phyloP scores from a whole-genome alignment of 2,329 filamentous ascomycete genomes.

The Pestalotiopsis sp. region DNA sequence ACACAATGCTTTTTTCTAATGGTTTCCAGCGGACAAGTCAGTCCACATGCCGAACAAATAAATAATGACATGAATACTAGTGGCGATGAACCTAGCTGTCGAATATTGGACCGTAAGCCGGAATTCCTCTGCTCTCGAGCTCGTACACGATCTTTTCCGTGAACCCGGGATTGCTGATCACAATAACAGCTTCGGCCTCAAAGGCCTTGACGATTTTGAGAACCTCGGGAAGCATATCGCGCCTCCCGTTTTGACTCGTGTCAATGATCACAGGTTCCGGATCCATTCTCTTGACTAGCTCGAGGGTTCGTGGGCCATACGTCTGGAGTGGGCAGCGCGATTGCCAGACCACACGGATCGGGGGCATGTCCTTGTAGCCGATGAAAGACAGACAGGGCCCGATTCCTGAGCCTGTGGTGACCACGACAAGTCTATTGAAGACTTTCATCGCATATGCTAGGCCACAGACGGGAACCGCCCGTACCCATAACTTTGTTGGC shows the following conservation, averaged over 20 bases:
- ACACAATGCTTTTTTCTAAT: neutral
- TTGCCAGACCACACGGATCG: constrained; percentile 70
- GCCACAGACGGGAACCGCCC: constrained; percentile 69
- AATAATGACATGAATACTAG: neutral
- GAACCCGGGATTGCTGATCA: constrained; percentile 72
- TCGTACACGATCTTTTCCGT: constrained; percentile 73
- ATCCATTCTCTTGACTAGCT: constrained; percentile 42
- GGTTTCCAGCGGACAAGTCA: too few species aligned
- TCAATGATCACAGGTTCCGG: constrained; percentile 69
- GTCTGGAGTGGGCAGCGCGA: constrained; percentile 63
- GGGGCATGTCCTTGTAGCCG: constrained; percentile 47
- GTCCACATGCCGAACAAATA: neutral
- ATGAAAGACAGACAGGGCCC: constrained; percentile 70
- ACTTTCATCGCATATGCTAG: constrained; percentile 69
- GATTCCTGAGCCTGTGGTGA: constrained; percentile 76
- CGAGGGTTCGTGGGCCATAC: constrained; percentile 49
- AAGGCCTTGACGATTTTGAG: constrained; percentile 60
- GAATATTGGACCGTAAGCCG: constrained; percentile 76
- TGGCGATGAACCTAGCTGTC: constrained; percentile 42
- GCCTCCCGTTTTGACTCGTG: constrained; percentile 56
- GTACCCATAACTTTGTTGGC: constrained; percentile 65
- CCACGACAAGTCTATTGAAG: constrained; percentile 66
- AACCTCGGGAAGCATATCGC: constrained; percentile 49
- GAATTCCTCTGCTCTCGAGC: constrained; percentile 66
- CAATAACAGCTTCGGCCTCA: constrained; percentile 70